Base-by-base conservation (phyloP, 2,329 filamentous ascomycete genomes). In the Massarina eburnea region DNA sequence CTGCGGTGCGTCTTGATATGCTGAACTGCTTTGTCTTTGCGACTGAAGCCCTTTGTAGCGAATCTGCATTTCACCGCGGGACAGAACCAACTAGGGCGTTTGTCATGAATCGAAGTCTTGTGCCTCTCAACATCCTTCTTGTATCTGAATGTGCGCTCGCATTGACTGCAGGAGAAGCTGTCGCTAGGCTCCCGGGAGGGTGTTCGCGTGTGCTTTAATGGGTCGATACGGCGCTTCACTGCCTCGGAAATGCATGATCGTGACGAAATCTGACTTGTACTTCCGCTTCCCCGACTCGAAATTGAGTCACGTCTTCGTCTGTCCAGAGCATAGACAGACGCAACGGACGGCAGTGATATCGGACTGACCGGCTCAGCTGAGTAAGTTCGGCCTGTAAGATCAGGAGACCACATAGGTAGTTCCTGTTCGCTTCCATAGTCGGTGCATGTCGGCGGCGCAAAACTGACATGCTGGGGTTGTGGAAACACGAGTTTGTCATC, bases 11-110 rank as follows among this genome's bases (percentile, higher is more conserved):
- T 45, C n/a, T 33, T 45, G 24, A 45, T 27, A 27, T 45, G 42
- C 9, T 39, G 42, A 34, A 39, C 22, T 3, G 42, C 42, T 45
- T 45, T 45, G 35, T 45, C 42, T 15, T 45, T 45, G 8, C 42
- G 34, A 18, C 24, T 45, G 20, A 45, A 45, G 8, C 42, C 42
- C 34, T 39, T 35, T 18, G 14, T 34, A 17, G 42, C 26, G 26
- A 39, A 45, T n/a, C 26, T 38, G 36, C 42, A 45, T 17, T 17
- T 10, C 3, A 15, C 4, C 14, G 24, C 26, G 10, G 42, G 42
- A 15, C 42, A 45, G 19, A 45, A 45, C 42, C 42, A 45, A 12
- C 35, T 38, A 8, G 42, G 24, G 12, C 27, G 35, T 8, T 27
- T 33, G 8, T 32, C 27, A 33, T 45, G 42, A n/a, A 45, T 29